Evolutionary conservation across 257 asterid genomes (phyloP), one percentile per base, ranked within the genome.

Genomic region (Primulina eburnea): DNA sequence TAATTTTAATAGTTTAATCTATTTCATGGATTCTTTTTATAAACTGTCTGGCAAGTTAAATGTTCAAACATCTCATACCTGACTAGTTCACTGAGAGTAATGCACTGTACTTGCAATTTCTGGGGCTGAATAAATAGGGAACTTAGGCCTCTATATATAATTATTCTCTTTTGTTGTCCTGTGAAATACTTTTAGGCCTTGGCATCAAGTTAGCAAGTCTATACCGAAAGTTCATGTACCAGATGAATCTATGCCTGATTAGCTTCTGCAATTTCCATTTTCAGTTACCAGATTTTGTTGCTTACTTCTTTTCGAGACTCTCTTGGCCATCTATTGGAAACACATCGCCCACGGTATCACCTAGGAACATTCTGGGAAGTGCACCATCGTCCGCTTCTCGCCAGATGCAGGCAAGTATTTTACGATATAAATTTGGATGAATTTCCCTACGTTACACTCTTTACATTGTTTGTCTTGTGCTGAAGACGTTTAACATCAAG

Each of bases 221-320:
- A 43, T 64, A 6, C 40, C 10, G n/a, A 8, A 26, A 38, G 30
- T 50, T 38, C 38, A 28, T 32, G 28, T 28, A 32, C 30, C 5
- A 24, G 32, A 50, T 53, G 59, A 14, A 33, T 43, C 28, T 66
- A 18, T 53, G 69, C 71, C 59, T 81, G 71, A 78, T 47, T 76
- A 74, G 62, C 64, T 62, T 67, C 12, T 59, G 12, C 65, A 12
- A 14, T 72, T 34, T 62, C 71, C 65, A 60, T 67, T 81, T 60
- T 76, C 94, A 93, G 99, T 90, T 93, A 73, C 97, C 99, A 8
- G 96, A 86, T 65, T 78, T 68, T 77, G 73, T 93, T 47, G 85
- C 96, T 65, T 82, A 97, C 14, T 82, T 90, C 84, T 90, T 90
- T 78, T 80, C 92, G 53, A 87, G 92, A 62, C 81, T 93, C 67